Percentiles rank a stretch among this genome's conserved stretches.
phyloP scores from a whole-genome alignment of 2,329 filamentous ascomycete species.

The Fusarium sublunatum region DNA sequence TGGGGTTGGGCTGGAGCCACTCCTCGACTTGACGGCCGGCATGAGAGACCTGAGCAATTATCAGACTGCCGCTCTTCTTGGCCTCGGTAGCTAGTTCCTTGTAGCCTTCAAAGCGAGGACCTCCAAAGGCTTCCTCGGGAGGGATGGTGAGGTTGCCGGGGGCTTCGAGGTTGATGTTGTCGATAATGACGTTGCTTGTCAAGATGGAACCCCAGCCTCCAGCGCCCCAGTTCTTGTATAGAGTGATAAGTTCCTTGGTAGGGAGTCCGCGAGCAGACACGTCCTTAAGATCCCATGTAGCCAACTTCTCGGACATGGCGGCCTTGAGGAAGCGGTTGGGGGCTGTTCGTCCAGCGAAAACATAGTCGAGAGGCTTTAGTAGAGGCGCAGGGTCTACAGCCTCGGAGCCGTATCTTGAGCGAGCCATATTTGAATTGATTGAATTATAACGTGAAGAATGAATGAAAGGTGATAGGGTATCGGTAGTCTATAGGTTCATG shows the following conservation, averaged over 20 bases:
- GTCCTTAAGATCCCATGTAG: conserved; percentile 30
- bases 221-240: conserved; percentile 32
- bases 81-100: conserved; percentile 24
- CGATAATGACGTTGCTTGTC: conserved; percentile 30
- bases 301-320: conserved; percentile 30
- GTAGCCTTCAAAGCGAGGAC: conserved; percentile 25
- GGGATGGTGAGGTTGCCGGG: conserved; percentile 22
- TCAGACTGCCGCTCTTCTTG: conserved; percentile 21
- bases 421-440: conserved; percentile 11
- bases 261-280: conserved; percentile 30
- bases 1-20: conserved; percentile 31
- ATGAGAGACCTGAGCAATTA: conserved; percentile 31
- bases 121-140: conserved; percentile 17
- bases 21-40: conserved; percentile 34
- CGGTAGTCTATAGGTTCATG: neutral
- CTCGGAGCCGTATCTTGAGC: conserved; percentile 22
- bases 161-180: conserved; percentile 27
- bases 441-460: neutral
- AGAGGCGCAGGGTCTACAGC: conserved; percentile 28
- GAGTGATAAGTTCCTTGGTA: conserved; percentile 25
- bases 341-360: conserved; percentile 24
- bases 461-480: neutral
- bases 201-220: conserved; percentile 30
- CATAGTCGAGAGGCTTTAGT: conserved; percentile 25
- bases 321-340: conserved; percentile 36